Conservation (phyloP, 2,329 filamentous ascomycete species). For the Ilyonectria mors-panacis region DNA sequence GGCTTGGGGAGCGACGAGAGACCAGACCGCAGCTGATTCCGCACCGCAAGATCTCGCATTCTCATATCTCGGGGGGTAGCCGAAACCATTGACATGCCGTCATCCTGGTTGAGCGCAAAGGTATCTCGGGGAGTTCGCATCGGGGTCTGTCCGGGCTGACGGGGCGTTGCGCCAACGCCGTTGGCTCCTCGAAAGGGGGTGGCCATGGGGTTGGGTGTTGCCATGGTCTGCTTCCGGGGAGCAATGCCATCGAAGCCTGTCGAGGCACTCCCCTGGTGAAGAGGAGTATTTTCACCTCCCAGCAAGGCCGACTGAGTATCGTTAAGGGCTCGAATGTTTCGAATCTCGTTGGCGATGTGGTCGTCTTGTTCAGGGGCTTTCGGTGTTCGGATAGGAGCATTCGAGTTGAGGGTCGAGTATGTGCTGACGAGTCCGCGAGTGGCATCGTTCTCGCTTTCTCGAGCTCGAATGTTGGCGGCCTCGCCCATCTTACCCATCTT, state of each 20-base stretch:
- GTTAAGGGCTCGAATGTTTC: constrained; percentile 91
- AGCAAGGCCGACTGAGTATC: constrained; percentile 94
- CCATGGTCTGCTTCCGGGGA: constrained; percentile 82
- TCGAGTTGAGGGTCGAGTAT: constrained; percentile 85
- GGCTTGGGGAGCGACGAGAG: constrained; percentile 91
- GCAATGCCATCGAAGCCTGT: constrained; percentile 91
- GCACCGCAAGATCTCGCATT: constrained; percentile 77
- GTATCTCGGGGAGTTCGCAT: constrained; percentile 90
- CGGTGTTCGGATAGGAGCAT: constrained; percentile 92
- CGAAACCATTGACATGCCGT: constrained; percentile 76
- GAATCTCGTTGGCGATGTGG: constrained; percentile 95
- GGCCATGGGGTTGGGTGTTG: constrained; percentile 96
- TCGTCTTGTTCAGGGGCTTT: constrained; percentile 94
- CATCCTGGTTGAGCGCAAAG: constrained; percentile 84
- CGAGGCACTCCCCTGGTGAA: constrained; percentile 85
- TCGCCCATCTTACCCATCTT: constrained; percentile 98
- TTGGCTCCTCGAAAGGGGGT: constrained; percentile 82
- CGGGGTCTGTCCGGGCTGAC: constrained; percentile 83
- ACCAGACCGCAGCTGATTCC: constrained; percentile 77
- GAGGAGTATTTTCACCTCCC: constrained; percentile 92
- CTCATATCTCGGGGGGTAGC: constrained; percentile 85
- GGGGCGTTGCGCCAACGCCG: constrained; percentile 78
- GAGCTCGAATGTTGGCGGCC: constrained; percentile 81
- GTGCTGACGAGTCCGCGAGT: constrained; percentile 90
- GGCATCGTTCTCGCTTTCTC: constrained; percentile 85